These are phyloP conservation scores for Eleusine indica DNA, from an alignment of 176 grass and related monocot species.

Conservation along the genomic window DNA sequence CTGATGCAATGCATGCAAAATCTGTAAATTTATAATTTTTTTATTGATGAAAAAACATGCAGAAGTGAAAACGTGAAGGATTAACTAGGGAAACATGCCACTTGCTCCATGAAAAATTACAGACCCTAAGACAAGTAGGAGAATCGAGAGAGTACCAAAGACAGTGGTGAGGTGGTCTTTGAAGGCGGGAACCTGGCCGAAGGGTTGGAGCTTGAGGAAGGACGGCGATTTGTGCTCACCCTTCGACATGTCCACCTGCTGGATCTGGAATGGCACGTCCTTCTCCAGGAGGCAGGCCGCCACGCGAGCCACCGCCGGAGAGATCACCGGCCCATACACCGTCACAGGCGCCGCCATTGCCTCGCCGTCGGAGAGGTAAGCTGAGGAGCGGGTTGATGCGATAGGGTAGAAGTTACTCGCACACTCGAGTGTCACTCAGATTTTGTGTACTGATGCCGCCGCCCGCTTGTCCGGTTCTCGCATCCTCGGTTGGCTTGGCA, in stretches of 20 bases:
- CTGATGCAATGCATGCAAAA: not conserved
- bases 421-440: not conserved
- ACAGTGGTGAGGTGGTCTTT: slow-evolving; percentile 76
- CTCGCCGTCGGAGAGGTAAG: not conserved
- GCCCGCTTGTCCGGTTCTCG: no score
- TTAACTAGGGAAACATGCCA: not conserved
- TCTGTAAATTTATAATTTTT: not conserved
- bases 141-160: slow-evolving; percentile 54
- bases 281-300: slow-evolving; percentile 82
- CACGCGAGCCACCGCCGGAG: slow-evolving; percentile 68
- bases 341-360: slow-evolving; percentile 60
- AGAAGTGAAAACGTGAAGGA: not conserved
- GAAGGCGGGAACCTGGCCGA: slow-evolving; percentile 92
- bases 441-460: no score
- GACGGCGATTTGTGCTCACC: slow-evolving; percentile 82
- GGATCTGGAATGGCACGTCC: slow-evolving; percentile 73
- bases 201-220: slow-evolving; percentile 92
- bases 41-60: not conserved
- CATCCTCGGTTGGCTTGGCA: no score
- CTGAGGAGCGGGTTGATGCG: not conserved
- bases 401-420: not conserved
- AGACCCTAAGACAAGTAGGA: not conserved
- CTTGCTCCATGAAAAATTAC: not conserved
- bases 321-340: slow-evolving; percentile 65
- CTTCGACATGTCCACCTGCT: slow-evolving; percentile 85